phyloP scores from a whole-genome alignment of 768 basidiomycete species.

The Psilocybe sp. region DNA sequence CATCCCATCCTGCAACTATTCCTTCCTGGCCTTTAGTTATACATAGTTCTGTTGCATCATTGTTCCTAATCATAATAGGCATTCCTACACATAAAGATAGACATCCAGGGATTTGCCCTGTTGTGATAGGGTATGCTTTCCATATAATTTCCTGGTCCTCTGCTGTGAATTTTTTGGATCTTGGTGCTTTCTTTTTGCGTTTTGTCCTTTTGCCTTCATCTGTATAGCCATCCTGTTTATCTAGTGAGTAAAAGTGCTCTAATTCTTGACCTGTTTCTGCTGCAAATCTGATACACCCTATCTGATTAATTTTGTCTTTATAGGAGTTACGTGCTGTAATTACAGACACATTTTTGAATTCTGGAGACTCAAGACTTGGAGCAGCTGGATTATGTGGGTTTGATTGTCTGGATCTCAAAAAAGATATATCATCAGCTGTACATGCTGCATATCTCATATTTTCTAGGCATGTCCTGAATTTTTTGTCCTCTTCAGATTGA shows the following conservation, averaged over 20 bases:
- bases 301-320: constrained; percentile 29
- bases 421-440: constrained; percentile 19
- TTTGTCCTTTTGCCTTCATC: not conserved
- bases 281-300: constrained; percentile 26
- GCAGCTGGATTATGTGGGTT: constrained; percentile 14
- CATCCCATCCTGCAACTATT: constrained; percentile 26
- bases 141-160: constrained; percentile 7
- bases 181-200: not conserved
- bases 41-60: constrained; percentile 29
- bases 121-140: constrained; percentile 5
- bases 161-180: not conserved
- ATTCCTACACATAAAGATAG: constrained; percentile 27
- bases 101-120: constrained; percentile 21
- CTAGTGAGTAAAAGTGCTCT: constrained; percentile 25
- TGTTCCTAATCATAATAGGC: constrained; percentile 30
- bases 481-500: constrained; percentile 18
- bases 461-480: constrained; percentile 23
- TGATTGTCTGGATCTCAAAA: constrained; percentile 23
- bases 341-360: constrained; percentile 28
- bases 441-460: constrained; percentile 32
- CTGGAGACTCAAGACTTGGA: constrained; percentile 3
- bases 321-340: constrained; percentile 30
- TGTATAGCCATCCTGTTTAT: constrained; percentile 7
- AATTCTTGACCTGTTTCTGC: constrained; percentile 19
- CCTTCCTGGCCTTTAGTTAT: constrained; percentile 35